Percentiles rank a stretch among this genome's conserved stretches.
phyloP scores from a whole-genome alignment of 2,329 filamentous ascomycete genomes.

The Pseudocercospora fijiensis region DNA sequence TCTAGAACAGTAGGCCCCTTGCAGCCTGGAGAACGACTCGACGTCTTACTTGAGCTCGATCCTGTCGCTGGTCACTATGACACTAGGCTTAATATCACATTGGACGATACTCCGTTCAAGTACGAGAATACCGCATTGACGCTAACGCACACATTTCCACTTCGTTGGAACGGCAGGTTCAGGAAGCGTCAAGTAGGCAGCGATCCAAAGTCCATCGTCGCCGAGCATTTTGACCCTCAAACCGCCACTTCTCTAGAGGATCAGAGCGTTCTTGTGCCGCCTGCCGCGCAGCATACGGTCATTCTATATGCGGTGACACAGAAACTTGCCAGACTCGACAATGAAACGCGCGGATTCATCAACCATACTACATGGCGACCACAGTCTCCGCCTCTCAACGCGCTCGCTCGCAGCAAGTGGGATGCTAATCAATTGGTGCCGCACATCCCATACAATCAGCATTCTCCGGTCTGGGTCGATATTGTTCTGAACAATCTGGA shows the following conservation, averaged over 20 bases:
- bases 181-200: neutral
- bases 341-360: constrained; percentile 49
- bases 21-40: constrained; percentile 49
- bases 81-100: constrained; percentile 11
- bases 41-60: constrained; percentile 32
- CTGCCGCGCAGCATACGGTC: constrained; percentile 43
- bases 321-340: constrained; percentile 45
- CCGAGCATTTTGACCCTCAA: constrained; percentile 20
- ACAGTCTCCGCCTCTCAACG: constrained; percentile 38
- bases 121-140: constrained; percentile 47
- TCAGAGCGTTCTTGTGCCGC: constrained; percentile 28
- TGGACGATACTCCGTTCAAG: constrained; percentile 44
- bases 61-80: neutral
- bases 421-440: constrained; percentile 46
- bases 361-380: constrained; percentile 50
- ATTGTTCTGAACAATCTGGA: constrained; percentile 54
- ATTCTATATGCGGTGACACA: constrained; percentile 50
- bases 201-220: neutral
- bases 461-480: constrained; percentile 45
- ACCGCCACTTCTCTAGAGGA: constrained; percentile 14
- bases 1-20: constrained; percentile 43
- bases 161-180: constrained; percentile 13
- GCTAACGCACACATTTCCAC: constrained; percentile 40
- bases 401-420: constrained; percentile 41
- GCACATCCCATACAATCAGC: constrained; percentile 28